These are phyloP conservation scores for Aphanomyces euteiches DNA, from an alignment of 352 stramenopile genomes.

Conservation along the genomic window DNA sequence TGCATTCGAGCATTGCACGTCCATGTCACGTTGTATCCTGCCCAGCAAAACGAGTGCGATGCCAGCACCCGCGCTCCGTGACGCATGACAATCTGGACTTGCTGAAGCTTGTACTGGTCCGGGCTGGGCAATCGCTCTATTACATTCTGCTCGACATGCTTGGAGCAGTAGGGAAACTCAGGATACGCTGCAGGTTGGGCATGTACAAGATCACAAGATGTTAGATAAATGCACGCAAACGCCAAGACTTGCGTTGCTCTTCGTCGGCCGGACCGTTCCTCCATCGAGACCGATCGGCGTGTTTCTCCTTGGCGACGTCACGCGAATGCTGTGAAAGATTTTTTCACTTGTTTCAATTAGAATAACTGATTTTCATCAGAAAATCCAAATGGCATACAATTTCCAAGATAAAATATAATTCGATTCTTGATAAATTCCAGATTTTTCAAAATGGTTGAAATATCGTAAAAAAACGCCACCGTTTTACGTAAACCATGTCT, in stretches of 20 bases:
- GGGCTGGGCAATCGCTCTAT: neutral
- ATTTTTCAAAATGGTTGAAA: no score
- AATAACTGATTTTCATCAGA: no score
- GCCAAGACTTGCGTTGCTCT: neutral
- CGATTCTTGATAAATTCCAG: no score
- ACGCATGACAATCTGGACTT: constrained; percentile 24
- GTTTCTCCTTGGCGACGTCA: no score
- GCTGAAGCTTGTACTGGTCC: constrained; percentile 14
- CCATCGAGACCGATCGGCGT: no score
- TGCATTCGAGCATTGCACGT: constrained; percentile 18
- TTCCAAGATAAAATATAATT: no score
- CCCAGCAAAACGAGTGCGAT: constrained; percentile 12
- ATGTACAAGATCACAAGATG: neutral
- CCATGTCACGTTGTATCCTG: constrained; percentile 26
- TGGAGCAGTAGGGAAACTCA: constrained; percentile 24
- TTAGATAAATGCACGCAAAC: neutral
- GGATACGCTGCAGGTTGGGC: neutral
- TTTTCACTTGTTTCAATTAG: neutral
- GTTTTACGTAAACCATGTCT: no score
- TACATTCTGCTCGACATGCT: constrained; percentile 23
- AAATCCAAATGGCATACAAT: no score
- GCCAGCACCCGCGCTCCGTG: constrained; percentile 15
- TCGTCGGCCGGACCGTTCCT: no score
- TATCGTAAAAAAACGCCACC: no score
- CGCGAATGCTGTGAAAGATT: neutral